Evolutionary conservation across 495 filamentous ascomycete genomes (phyloP), one percentile per base, ranked within the genome.

Genomic region (Tuber calosporum): DNA sequence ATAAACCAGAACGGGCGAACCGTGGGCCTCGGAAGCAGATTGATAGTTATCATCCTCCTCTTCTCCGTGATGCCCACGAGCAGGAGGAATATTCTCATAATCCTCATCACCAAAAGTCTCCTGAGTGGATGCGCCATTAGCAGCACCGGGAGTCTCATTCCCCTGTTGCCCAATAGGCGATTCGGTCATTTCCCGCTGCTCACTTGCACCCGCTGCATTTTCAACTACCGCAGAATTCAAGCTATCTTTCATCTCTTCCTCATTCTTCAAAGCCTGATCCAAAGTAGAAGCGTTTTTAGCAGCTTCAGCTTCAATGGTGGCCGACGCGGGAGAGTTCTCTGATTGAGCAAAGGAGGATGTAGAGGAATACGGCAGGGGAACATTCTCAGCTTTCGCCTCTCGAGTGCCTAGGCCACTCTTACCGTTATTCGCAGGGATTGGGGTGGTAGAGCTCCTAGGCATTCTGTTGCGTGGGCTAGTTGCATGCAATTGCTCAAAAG

Each of bases 401-500:
- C 69, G 78, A 7, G 75, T 26, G 7, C 79, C 75, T 8, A 79
- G 69, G 40, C 70, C 70, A 77, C 79, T 78, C 69, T 79, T 79
- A 5, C 76, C 75, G 42, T 71, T 38, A n/a, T 71, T 77, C 66
- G 26, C 72, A n/a, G 80, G 73, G 19, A 62, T 34, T 38, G 73
- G 73, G 4, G 75, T 76, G 22, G 77, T 73, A 67, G 71, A 73
- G 62, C 69, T 71, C 68, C 82, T 83, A 38, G 87, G 84, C 5
- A 85, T 84, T 41, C 83, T 85, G 73, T 88, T 89, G 26, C 87
- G 87, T 69, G 90, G 90, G 40, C 88, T 91, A 9, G 89, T 89
- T 11, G 86, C 86, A 73, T 90, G 86, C 40, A 93, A 81, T 79
- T 92, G 89, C 41, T 93, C 91, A 74, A 94, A 93, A 5, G 92